Evolutionary conservation across 2,329 filamentous ascomycete genomes (phyloP).

Genomic region (Paracamarosporium sp.): DNA sequence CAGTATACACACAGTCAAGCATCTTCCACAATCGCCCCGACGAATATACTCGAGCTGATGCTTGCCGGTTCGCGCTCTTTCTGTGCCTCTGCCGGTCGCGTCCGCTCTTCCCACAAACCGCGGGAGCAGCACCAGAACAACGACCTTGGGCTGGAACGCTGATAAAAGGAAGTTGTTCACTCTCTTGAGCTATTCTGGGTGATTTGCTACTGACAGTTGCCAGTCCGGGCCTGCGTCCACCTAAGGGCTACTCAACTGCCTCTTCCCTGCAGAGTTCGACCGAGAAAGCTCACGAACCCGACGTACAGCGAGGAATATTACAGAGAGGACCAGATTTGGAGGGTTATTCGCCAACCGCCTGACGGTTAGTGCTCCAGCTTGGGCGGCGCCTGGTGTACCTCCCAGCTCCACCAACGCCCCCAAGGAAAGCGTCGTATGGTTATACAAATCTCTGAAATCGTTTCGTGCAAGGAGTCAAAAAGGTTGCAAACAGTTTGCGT

Average conservation of each 20-base stretch:
- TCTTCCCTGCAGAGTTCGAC: no score
- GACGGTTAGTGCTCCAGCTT: neutral
- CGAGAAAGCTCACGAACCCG: no score
- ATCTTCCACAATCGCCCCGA: neutral
- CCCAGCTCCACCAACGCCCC: neutral
- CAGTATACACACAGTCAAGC: neutral
- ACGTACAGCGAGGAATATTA: no score
- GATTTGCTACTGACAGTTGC: neutral
- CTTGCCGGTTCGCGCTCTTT: neutral
- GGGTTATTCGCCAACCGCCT: neutral
- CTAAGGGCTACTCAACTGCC: no score
- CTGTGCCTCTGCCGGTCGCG: neutral
- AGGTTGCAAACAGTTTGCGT: neutral
- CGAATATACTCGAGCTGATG: neutral
- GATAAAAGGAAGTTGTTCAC: neutral
- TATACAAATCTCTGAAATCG: no score
- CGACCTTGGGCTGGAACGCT: neutral
- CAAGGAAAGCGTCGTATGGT: neutral
- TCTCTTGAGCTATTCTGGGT: neutral
- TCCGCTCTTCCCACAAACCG: neutral
- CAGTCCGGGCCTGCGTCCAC: neutral
- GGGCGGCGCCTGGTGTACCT: neutral
- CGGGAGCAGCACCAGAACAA: neutral
- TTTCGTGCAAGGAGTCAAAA: neutral
- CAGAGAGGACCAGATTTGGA: no score